A percentile compares a stretch with the other conserved stretches of the same genome.
These are phyloP conservation scores for Trametes gibbosa DNA, from an alignment of 768 basidiomycete species.

Conservation along the genomic window DNA sequence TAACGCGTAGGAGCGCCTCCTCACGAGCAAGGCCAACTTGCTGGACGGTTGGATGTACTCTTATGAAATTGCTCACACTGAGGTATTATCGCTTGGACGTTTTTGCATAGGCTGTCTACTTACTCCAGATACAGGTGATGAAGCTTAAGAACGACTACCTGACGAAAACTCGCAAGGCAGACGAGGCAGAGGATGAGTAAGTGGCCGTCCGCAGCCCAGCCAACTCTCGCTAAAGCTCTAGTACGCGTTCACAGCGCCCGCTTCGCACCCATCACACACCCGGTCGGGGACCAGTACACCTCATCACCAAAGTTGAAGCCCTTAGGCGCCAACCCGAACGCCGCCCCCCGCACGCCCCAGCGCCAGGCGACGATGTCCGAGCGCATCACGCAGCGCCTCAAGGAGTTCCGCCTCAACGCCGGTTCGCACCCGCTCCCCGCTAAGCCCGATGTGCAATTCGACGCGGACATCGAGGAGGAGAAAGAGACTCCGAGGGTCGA, in stretches of 20 bases:
- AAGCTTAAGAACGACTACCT: slow-evolving; percentile 79
- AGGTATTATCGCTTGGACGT: slow-evolving; percentile 39
- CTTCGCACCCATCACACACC: slow-evolving; percentile 72
- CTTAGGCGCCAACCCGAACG: slow-evolving; percentile 38
- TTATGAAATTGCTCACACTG: slow-evolving; percentile 67
- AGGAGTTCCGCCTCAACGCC: slow-evolving; percentile 68
- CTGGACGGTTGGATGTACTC: slow-evolving; percentile 65
- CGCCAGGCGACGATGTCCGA: slow-evolving; percentile 82
- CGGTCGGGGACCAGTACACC: slow-evolving; percentile 69
- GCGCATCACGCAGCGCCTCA: slow-evolving; percentile 79
- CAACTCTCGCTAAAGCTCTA: neutral
- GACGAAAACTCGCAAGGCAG: slow-evolving; percentile 75
- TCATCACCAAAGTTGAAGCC: slow-evolving; percentile 71
- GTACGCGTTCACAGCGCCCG: slow-evolving; percentile 56
- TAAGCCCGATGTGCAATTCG: slow-evolving; percentile 28
- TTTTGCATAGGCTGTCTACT: neutral
- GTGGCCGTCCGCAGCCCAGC: slow-evolving; percentile 30
- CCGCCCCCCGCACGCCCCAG: slow-evolving; percentile 47
- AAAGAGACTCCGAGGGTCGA: slow-evolving; percentile 55
- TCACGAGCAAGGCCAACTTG: slow-evolving; percentile 45
- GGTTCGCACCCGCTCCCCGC: neutral
- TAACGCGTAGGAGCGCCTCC: slow-evolving; percentile 53
- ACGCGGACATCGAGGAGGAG: slow-evolving; percentile 31
- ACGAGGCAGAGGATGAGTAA: slow-evolving; percentile 93
- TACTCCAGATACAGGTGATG: slow-evolving; percentile 34